Evolutionary conservation across 257 asterid genomes (phyloP).

Genomic region (Orobanche coerulescens): DNA sequence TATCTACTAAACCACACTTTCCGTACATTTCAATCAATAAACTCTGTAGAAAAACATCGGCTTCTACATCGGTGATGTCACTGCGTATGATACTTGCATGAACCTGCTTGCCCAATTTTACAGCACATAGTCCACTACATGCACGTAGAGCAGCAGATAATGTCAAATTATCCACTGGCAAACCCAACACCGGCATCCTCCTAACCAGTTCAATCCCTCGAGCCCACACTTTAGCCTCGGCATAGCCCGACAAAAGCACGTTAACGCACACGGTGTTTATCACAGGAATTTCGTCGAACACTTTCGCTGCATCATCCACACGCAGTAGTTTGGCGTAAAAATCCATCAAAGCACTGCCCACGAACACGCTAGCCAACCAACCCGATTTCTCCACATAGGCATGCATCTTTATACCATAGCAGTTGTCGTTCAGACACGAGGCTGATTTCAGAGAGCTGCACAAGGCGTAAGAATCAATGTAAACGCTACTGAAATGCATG

Average conservation of each 20-base stretch:
- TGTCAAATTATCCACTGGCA: constrained; percentile 50
- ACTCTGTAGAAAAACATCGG: constrained; percentile 59
- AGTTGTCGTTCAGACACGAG: constrained; percentile 25
- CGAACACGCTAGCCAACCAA: constrained; percentile 64
- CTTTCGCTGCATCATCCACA: constrained; percentile 35
- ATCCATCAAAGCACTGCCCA: constrained; percentile 68
- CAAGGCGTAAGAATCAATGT: constrained; percentile 56
- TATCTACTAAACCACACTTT: constrained; percentile 54
- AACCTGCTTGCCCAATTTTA: constrained; percentile 57
- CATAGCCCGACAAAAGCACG: constrained; percentile 66
- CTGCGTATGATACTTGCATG: constrained; percentile 46
- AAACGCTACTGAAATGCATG: constrained; percentile 55
- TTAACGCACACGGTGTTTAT: constrained; percentile 58
- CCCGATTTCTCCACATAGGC: constrained; percentile 46
- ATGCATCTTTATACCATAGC: constrained; percentile 45
- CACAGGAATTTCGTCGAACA: constrained; percentile 86
- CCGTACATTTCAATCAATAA: constrained; percentile 86
- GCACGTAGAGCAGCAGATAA: constrained; percentile 56
- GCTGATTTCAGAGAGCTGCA: constrained; percentile 48
- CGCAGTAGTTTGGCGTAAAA: constrained; percentile 33
- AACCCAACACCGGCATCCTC: constrained; percentile 33
- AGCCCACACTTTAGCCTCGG: constrained; percentile 66
- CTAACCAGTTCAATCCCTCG: constrained; percentile 38
- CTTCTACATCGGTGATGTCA: constrained; percentile 26
- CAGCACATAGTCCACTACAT: constrained; percentile 47